Conservation (phyloP, 306 rosid species). For the Rosa persica region DNA sequence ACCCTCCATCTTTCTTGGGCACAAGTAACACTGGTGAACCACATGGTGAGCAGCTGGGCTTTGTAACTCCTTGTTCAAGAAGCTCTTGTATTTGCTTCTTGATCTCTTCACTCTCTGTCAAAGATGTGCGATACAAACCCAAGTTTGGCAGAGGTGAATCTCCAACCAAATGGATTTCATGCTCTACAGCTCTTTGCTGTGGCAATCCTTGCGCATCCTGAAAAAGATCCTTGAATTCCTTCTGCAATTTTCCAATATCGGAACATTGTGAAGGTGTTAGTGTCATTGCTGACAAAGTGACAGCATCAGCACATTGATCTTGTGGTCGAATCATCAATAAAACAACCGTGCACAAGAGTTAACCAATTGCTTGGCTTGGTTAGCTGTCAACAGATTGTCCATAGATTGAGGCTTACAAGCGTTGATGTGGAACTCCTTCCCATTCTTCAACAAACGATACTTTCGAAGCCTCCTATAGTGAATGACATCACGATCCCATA, state of each 20-base stretch:
- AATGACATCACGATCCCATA: no score
- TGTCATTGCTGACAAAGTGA: background rate
- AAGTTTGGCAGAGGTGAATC: conserved; percentile 5
- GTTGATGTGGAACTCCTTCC: no score
- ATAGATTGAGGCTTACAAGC: no score
- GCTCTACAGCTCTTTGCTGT: background rate
- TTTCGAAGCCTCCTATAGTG: background rate
- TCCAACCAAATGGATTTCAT: conserved; percentile 1
- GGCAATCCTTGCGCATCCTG: background rate
- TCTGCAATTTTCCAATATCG: background rate
- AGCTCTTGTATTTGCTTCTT: background rate
- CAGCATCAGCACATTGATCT: background rate
- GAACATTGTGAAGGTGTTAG: background rate
- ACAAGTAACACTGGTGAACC: background rate
- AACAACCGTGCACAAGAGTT: no score
- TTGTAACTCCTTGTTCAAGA: conserved; percentile 3
- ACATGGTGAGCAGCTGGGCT: background rate
- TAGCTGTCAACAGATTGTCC: no score
- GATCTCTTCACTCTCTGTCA: background rate
- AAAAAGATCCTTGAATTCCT: conserved; percentile 1
- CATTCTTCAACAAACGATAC: background rate
- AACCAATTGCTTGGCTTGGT: background rate
- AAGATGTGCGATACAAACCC: background rate
- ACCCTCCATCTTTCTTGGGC: background rate
- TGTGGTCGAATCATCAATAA: background rate